A percentile compares a stretch with the other conserved stretches of the same genome.
Evolutionary conservation across 2,329 filamentous ascomycete species (phyloP).

Genomic region (Hypoxylon sp.): DNA sequence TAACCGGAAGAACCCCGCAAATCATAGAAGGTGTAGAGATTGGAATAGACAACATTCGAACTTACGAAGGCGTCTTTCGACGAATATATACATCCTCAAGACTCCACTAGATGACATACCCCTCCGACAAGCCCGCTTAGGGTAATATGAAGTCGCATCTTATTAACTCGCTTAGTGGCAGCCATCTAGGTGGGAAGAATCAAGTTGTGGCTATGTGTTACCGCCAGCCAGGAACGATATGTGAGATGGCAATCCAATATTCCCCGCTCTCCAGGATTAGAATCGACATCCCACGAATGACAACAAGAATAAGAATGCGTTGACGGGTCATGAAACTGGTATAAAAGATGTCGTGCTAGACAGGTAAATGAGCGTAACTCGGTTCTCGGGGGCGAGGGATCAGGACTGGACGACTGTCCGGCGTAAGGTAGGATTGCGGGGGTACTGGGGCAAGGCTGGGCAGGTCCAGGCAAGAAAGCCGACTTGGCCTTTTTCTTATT

Average conservation of each 20-base stretch:
- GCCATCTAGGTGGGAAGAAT: conserved; percentile 14
- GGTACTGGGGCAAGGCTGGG: conserved; percentile 28
- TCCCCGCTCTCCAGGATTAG: conserved; percentile 25
- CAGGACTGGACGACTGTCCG: conserved; percentile 29
- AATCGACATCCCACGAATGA: conserved; percentile 28
- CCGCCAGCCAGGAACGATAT: conserved; percentile 14
- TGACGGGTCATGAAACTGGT: conserved; percentile 15
- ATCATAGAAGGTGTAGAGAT: not conserved
- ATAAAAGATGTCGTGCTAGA: conserved; percentile 40
- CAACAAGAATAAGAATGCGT: conserved; percentile 12
- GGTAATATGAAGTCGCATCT: conserved; percentile 36
- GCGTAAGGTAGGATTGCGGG: conserved; percentile 32
- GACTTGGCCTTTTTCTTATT: conserved; percentile 29
- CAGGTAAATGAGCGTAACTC: conserved; percentile 33
- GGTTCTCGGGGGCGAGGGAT: conserved; percentile 37
- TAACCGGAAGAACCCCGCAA: not conserved
- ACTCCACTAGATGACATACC: conserved; percentile 25
- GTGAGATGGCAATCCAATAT: conserved; percentile 26
- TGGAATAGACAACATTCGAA: conserved; percentile 19
- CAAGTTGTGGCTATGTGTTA: conserved; percentile 22
- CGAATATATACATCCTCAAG: conserved; percentile 41
- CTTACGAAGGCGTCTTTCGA: conserved; percentile 14
- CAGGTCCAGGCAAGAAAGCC: conserved; percentile 25
- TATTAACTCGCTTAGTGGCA: conserved; percentile 6
- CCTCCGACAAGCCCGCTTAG: conserved; percentile 28